A percentile compares a stretch with the other conserved stretches of the same genome.
Conservation (phyloP, 129 eudicot species). For the Solidago caesia region DNA sequence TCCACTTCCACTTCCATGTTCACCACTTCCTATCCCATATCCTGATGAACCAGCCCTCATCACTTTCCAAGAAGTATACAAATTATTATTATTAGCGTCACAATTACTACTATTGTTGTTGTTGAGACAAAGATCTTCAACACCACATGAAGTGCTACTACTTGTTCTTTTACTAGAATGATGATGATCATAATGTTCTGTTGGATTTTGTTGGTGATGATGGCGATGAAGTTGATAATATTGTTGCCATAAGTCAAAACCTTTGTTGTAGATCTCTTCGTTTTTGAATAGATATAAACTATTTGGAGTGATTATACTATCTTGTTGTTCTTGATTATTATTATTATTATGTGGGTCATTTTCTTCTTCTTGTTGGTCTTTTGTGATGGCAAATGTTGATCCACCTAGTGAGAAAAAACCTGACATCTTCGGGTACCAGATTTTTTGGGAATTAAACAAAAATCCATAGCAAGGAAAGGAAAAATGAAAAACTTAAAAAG, state of each 20-base stretch:
- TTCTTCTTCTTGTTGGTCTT: conserved; percentile 9
- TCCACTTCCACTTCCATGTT: conserved; percentile 32
- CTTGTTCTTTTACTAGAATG: conserved; percentile 28
- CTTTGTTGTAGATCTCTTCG: conserved; percentile 78
- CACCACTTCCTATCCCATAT: conserved; percentile 29
- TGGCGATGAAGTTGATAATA: conserved; percentile 51
- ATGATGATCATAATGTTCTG: conserved; percentile 35
- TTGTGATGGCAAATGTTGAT: conserved; percentile 24
- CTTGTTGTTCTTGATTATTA: not conserved
- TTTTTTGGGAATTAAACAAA: conserved; percentile 30
- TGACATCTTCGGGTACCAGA: conserved; percentile 53
- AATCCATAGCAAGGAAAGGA: conserved; percentile 45
- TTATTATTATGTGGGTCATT: conserved; percentile 22
- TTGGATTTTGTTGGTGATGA: conserved; percentile 28
- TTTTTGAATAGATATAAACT: conserved; percentile 54
- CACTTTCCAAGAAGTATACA: conserved; percentile 31
- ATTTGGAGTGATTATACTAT: conserved; percentile 30
- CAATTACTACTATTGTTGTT: conserved; percentile 25
- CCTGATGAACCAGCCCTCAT: conserved; percentile 41
- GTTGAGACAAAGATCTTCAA: conserved; percentile 35
- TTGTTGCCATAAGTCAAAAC: conserved; percentile 91
- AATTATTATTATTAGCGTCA: conserved; percentile 3
- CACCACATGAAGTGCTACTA: conserved; percentile 10
- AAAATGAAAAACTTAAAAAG: conserved; percentile 15
- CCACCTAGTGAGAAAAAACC: conserved; percentile 74